Evolutionary conservation across 495 filamentous ascomycete species (phyloP), one percentile per base, ranked within the genome.

Genomic region (Choiromyces venosus): DNA sequence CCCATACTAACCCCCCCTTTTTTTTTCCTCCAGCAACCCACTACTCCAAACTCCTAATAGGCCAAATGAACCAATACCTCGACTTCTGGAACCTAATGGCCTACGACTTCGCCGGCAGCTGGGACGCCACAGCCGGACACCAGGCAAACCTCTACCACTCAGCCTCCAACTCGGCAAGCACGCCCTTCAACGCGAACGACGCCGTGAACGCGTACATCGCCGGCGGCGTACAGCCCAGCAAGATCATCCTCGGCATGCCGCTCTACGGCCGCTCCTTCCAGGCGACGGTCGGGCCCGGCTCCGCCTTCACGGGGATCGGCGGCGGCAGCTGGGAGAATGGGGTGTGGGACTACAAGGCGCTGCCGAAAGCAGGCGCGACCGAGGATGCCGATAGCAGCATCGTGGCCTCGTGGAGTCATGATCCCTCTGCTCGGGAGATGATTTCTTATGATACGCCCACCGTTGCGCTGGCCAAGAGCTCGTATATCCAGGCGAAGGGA

Each of bases 21-120:
- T 38, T 16, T 33, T 25, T 74, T 71, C 71, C 82, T 9, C 81
- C 83, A 16, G 82, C 90, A 2, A 79, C 83, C 25, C 91, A 96
- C 80, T 95, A 92, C 81, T 82, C 85, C 35, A 88, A 88, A 72
- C 83, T 97, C 70, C 85, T 88, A 37, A 82, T 97, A 16, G 72
- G 78, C 4, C 84, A 85, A 37, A 96, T 97, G 90, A 89, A 92
- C 68, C 83, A 82, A 35, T 88, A 89, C 70, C 83, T 97, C 33
- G 94, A 97, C 82, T 91, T 92, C 76, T 96, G 92, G 87, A 91
- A 96, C 79, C 83, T 96, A 29, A 93, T 94, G 91, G 89, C 89
- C 4, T 92, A 93, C 74, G 90, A 92, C 80, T 92, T 89, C 74
- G 85, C 89, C 18, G 90, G 91, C 68, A 86, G 86, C 38, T 97